Evolutionary conservation across 768 basidiomycete genomes (phyloP), one percentile per base, ranked within the genome.

Genomic region (Lactifluus piperatus): DNA sequence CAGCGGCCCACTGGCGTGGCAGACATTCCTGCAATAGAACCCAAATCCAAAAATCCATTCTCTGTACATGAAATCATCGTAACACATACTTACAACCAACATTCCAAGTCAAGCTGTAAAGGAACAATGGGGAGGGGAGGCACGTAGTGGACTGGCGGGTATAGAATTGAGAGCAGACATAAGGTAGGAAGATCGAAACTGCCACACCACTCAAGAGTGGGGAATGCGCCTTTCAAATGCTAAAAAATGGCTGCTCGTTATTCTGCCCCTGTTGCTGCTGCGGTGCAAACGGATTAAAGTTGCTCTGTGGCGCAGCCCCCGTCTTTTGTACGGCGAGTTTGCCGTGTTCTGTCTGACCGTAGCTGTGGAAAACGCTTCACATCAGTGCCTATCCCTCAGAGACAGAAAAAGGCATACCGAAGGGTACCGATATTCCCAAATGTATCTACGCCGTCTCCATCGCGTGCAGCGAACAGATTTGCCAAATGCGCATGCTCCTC

Each of bases 381-480:
- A 51, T 30, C 50, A 61, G 47, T 27, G n/a, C 37, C 13, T 13
- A 37, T 39, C 26, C 7, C 9, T 56, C 24, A 45, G 18, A 65
- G 41, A 13, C 34, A 62, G 36, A n/a, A 36, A 30, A 71, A 3
- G 62, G 73, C 77, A 61, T 54, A 84, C 77, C 94, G 81, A 62
- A 95, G 69, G 52, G 76, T 62, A 20, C 95, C 95, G 32, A 83
- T 66, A 70, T 98, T 99, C 51, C 95, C 95, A 68, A 97, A 98
- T 54, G 95, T 95, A 73, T 99, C 97, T 69, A 88, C 76, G 1
- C 97, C 95, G 65, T 91, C 93, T 57, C 97, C 94, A 27, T 77
- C 71, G 51, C 86, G 79, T 67, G 89, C 91, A 6, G 91, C 94
- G 62, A 97, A 84, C 65, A 97, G 72, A 54, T 71, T 76, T 2